phyloP scores from a whole-genome alignment of 441 rosid genomes.

The Hura crepitans region DNA sequence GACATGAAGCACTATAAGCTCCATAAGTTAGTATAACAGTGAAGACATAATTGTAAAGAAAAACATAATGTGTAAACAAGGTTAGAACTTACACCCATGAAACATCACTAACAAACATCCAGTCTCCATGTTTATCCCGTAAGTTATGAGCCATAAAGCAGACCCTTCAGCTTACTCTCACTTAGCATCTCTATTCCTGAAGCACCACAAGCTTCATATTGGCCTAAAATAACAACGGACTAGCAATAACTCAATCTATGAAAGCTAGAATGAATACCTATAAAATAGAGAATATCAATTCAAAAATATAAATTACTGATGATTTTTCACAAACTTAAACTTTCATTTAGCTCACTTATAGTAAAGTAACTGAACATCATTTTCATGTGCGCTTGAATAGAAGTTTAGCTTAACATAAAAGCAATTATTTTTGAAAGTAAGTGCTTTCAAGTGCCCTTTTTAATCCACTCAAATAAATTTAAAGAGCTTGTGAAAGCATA shows the following conservation, averaged over 20 bases:
- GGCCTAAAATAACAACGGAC: constrained; percentile 45
- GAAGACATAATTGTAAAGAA: neutral
- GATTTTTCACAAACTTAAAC: constrained; percentile 12
- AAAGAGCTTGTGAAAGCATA: constrained; percentile 6
- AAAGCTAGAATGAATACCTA: constrained; percentile 12
- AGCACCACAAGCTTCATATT: constrained; percentile 53
- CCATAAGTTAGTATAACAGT: too few species aligned
- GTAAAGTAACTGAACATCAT: constrained; percentile 78
- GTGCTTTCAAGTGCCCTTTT: too few species aligned
- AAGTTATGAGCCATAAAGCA: constrained; percentile 66
- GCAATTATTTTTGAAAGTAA: too few species aligned
- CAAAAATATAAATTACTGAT: neutral
- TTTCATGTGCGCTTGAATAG: too few species aligned
- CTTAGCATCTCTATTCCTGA: constrained; percentile 46
- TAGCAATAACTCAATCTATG: constrained; percentile 20
- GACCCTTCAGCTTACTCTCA: constrained; percentile 65
- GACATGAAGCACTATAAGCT: too few species aligned
- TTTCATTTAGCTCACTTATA: constrained; percentile 37
- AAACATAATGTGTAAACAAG: neutral
- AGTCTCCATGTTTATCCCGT: constrained; percentile 69
- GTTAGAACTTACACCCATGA: constrained; percentile 66
- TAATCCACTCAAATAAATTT: too few species aligned
- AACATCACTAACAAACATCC: constrained; percentile 86
- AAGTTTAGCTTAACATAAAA: too few species aligned
- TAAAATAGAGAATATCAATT: neutral